Percentiles rank a stretch among this genome's conserved stretches.
phyloP scores from a whole-genome alignment of 2,329 filamentous ascomycete genomes.

The Cytospora leucostoma region DNA sequence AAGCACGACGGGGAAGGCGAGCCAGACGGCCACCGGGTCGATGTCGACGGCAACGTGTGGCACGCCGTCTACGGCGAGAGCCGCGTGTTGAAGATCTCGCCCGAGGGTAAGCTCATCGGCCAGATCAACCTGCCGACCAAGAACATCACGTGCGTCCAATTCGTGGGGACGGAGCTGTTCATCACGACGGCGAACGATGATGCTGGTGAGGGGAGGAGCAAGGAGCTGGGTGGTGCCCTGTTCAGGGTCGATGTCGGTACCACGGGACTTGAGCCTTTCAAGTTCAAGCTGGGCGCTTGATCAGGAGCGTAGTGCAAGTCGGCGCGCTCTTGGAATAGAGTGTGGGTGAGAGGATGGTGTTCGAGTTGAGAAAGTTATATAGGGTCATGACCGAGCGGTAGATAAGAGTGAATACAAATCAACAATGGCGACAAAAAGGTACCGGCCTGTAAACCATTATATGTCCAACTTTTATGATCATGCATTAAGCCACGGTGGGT shows the following conservation, averaged over 20 bases:
- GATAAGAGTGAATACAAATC: too few relatives aligned
- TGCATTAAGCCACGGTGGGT: too few relatives aligned
- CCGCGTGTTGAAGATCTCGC: conserved; percentile 73
- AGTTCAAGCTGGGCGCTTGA: conserved; percentile 56
- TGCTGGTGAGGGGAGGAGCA: conserved; percentile 63
- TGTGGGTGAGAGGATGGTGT: too few relatives aligned
- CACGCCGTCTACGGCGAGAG: conserved; percentile 79
- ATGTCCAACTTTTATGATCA: too few relatives aligned
- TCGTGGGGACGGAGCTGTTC: conserved; percentile 73
- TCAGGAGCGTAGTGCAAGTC: too few relatives aligned
- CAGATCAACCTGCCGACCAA: conserved; percentile 75
- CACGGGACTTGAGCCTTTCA: conserved; percentile 61
- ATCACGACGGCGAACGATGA: conserved; percentile 76
- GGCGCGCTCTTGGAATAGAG: too few relatives aligned
- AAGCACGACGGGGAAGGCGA: conserved; percentile 64
- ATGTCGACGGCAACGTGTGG: conserved; percentile 86
- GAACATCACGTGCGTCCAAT: conserved; percentile 79
- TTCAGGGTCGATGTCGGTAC: conserved; percentile 79
- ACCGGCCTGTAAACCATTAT: too few relatives aligned
- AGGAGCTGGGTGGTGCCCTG: conserved; percentile 67
- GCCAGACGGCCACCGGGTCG: conserved; percentile 84
- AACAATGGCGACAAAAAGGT: too few relatives aligned
- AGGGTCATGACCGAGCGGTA: too few relatives aligned
- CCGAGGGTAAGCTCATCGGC: conserved; percentile 69
- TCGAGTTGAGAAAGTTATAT: too few relatives aligned